Evolutionary conservation across 768 basidiomycete species (phyloP).

Genomic region (Phylloporus sp.): DNA sequence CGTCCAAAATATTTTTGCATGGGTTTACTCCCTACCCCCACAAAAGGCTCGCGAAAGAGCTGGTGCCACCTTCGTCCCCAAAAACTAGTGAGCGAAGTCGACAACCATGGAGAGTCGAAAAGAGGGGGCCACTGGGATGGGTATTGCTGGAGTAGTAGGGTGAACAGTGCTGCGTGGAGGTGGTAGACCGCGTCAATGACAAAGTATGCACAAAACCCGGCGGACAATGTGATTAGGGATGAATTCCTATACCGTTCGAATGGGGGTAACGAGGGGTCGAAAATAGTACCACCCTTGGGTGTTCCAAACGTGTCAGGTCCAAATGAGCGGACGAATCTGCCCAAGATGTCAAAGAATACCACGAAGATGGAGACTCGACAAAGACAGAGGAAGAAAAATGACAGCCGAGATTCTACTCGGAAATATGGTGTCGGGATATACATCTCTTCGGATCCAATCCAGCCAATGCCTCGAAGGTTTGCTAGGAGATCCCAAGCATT

Average conservation of each 20-base stretch:
- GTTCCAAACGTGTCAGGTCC: constrained; percentile 38
- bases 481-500: constrained; percentile 25
- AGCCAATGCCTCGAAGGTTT: constrained; percentile 29
- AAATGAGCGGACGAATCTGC: constrained; percentile 18
- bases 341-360: constrained; percentile 6
- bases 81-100: constrained; percentile 55
- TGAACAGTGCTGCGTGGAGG: constrained; percentile 39
- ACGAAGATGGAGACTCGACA: constrained; percentile 3
- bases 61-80: constrained; percentile 71
- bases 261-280: constrained; percentile 30
- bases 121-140: constrained; percentile 61
- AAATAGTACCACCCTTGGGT: constrained; percentile 35
- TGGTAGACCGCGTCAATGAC: constrained; percentile 44
- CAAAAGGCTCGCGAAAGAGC: constrained; percentile 54
- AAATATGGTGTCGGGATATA: constrained; percentile 13
- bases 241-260: constrained; percentile 40
- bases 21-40: constrained; percentile 47
- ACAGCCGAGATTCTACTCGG: constrained; percentile 18
- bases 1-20: constrained; percentile 43
- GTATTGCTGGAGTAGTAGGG: constrained; percentile 45
- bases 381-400: constrained; percentile 18
- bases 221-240: constrained; percentile 40
- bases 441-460: constrained; percentile 14
- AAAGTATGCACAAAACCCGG: constrained; percentile 35
- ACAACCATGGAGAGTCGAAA: constrained; percentile 53